Conservation (phyloP, 306 rosid genomes). For the Lathyrus aphaca region DNA sequence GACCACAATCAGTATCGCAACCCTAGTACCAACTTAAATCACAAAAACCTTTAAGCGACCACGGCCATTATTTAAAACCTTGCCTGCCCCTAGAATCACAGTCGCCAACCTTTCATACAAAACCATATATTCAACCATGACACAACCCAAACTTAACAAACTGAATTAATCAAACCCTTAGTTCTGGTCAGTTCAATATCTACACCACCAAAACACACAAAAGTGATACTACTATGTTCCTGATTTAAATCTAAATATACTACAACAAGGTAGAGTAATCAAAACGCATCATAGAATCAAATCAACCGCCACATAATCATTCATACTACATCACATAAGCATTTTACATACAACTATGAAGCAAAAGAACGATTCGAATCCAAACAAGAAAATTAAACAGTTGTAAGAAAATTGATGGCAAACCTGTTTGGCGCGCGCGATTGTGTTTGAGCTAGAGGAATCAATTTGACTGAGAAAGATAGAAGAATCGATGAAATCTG, state of each 20-base stretch:
- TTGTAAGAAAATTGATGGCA: not conserved
- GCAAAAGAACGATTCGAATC: no score
- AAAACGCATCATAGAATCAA: not conserved
- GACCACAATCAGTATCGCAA: no score
- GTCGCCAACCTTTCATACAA: not conserved
- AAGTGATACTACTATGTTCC: not conserved
- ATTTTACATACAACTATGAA: not conserved
- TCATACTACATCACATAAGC: not conserved
- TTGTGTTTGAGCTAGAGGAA: not conserved
- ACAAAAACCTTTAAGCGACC: no score
- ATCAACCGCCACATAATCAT: not conserved
- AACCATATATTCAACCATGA: not conserved
- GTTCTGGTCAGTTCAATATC: not conserved
- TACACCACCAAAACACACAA: not conserved
- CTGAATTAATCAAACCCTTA: not conserved
- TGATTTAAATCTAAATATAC: not conserved
- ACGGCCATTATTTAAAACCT: no score
- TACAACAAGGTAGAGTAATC: not conserved
- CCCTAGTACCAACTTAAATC: no score
- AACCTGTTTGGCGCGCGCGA: constrained; percentile 25
- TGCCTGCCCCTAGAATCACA: not conserved
- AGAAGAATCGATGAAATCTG: not conserved
- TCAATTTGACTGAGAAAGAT: not conserved
- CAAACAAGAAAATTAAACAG: not conserved
- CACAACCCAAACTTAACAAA: no score